These are phyloP conservation scores for Phytophthora fragariae DNA, from an alignment of 352 stramenopile species.

Conservation along the genomic window DNA sequence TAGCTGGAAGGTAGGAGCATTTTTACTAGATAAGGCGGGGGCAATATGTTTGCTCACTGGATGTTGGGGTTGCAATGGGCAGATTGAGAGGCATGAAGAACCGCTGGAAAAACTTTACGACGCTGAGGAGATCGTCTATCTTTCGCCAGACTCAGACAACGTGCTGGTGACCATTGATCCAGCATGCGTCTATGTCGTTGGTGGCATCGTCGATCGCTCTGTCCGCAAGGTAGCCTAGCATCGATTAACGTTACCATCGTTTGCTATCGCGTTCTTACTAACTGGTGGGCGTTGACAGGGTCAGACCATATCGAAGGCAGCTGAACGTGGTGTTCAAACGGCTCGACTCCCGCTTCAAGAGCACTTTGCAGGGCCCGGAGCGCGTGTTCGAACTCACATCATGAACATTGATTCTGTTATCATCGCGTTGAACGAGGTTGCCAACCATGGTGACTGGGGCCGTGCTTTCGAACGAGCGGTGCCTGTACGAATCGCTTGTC, in stretches of 20 bases:
- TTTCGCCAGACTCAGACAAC: conserved; percentile 85
- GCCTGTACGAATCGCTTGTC: conserved; percentile 55
- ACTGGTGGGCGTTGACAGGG: conserved; percentile 32
- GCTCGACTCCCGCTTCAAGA: conserved; percentile 76
- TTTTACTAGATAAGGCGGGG: neutral
- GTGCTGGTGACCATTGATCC: conserved; percentile 64
- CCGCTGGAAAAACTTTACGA: conserved; percentile 63
- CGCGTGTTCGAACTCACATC: conserved; percentile 59
- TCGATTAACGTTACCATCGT: neutral
- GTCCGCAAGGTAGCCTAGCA: conserved; percentile 47
- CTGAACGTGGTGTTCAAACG: conserved; percentile 36
- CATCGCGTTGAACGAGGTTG: conserved; percentile 74
- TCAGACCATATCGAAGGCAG: conserved; percentile 56
- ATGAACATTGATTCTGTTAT: conserved; percentile 86
- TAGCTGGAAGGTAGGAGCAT: conserved; percentile 65
- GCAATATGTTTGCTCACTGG: neutral
- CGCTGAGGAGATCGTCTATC: conserved; percentile 68
- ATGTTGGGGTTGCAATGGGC: neutral
- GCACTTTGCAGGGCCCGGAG: conserved; percentile 33
- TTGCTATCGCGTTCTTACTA: neutral
- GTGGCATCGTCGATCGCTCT: conserved; percentile 87
- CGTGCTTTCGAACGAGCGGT: conserved; percentile 66
- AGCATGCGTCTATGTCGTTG: conserved; percentile 74
- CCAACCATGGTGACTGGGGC: conserved; percentile 73
- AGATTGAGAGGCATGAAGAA: conserved; percentile 52